Evolutionary conservation across 148 eudicot genomes (phyloP).

Genomic region (Agrostemma githago): DNA sequence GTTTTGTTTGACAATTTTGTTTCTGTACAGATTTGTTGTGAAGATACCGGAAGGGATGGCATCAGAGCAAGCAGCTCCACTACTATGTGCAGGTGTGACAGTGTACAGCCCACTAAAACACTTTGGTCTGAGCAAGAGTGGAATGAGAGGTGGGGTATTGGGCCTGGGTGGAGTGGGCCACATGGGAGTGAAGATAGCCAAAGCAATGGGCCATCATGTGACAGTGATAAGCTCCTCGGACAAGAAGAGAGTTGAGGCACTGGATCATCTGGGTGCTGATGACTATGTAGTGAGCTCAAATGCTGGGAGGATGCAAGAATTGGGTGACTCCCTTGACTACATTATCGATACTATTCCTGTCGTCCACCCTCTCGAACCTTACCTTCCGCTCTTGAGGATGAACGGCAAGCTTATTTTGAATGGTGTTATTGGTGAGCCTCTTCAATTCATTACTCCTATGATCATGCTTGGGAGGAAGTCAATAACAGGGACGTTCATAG

Average conservation of each 20-base stretch:
- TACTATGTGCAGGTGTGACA: constrained; percentile 90
- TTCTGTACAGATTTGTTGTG: constrained; percentile 57
- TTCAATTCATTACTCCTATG: constrained; percentile 63
- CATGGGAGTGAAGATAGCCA: constrained; percentile 92
- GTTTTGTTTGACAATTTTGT: neutral
- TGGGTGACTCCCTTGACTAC: constrained; percentile 34
- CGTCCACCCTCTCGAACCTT: constrained; percentile 71
- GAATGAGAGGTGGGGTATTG: constrained; percentile 73
- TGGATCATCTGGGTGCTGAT: constrained; percentile 78
- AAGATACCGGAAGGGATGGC: constrained; percentile 88
- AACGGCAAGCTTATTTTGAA: constrained; percentile 40
- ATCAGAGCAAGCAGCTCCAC: constrained; percentile 89
- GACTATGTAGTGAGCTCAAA: constrained; percentile 38
- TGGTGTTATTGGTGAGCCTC: constrained; percentile 72
- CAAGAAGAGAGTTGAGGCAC: constrained; percentile 71
- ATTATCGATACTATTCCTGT: constrained; percentile 85
- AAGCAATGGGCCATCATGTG: constrained; percentile 94
- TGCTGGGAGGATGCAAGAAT: constrained; percentile 19
- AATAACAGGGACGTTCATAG: constrained; percentile 80
- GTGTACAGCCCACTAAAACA: constrained; percentile 88
- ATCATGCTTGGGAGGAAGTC: constrained; percentile 80
- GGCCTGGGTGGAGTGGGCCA: constrained; percentile 99
- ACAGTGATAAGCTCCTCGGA: constrained; percentile 86
- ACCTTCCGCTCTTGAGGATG: constrained; percentile 23
- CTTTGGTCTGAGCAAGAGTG: constrained; percentile 62